These are phyloP conservation scores for Lecanicillium sp. DNA, from an alignment of 2,329 filamentous ascomycete genomes.

Conservation along the genomic window DNA sequence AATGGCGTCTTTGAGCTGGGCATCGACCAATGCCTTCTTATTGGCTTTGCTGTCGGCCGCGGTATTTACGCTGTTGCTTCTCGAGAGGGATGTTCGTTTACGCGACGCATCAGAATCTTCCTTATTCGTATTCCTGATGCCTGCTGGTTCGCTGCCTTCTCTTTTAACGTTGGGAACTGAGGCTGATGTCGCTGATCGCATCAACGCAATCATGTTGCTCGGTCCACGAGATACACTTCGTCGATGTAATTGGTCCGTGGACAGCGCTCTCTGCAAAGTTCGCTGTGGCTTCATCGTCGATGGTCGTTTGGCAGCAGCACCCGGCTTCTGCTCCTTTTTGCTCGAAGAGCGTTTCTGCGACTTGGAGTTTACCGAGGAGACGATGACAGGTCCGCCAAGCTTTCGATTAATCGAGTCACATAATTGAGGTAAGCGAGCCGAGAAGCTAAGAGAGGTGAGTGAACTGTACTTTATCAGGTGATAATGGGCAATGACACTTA, in stretches of 20 bases:
- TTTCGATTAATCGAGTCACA: slow-evolving; percentile 67
- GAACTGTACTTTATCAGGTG: too few relatives aligned
- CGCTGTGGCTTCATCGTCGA: slow-evolving; percentile 31
- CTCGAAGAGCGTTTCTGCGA: slow-evolving; percentile 31
- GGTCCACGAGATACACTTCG: slow-evolving; percentile 49
- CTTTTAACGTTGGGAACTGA: slow-evolving; percentile 55
- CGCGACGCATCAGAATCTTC: slow-evolving; percentile 24
- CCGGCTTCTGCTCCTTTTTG: slow-evolving; percentile 41
- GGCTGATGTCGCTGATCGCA: slow-evolving; percentile 60
- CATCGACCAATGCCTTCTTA: slow-evolving; percentile 59
- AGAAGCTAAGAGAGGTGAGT: slow-evolving; percentile 49
- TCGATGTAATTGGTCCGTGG: slow-evolving; percentile 45
- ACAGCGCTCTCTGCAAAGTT: slow-evolving; percentile 55
- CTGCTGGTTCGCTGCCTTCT: slow-evolving; percentile 54
- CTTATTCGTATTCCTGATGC: slow-evolving; percentile 39
- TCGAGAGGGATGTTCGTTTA: slow-evolving; percentile 29
- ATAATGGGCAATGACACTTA: too few relatives aligned
- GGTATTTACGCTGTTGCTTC: slow-evolving; percentile 39
- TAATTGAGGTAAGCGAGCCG: slow-evolving; percentile 62
- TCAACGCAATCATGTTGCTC: slow-evolving; percentile 50
- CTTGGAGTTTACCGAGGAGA: slow-evolving; percentile 45
- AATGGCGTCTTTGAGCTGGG: slow-evolving; percentile 67
- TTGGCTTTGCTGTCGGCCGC: slow-evolving; percentile 49
- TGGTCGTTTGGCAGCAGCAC: slow-evolving; percentile 41
- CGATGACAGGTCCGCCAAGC: slow-evolving; percentile 61